Evolutionary conservation across 108 stramenopile genomes (phyloP).

Genomic region (Skeletonema grethae): DNA sequence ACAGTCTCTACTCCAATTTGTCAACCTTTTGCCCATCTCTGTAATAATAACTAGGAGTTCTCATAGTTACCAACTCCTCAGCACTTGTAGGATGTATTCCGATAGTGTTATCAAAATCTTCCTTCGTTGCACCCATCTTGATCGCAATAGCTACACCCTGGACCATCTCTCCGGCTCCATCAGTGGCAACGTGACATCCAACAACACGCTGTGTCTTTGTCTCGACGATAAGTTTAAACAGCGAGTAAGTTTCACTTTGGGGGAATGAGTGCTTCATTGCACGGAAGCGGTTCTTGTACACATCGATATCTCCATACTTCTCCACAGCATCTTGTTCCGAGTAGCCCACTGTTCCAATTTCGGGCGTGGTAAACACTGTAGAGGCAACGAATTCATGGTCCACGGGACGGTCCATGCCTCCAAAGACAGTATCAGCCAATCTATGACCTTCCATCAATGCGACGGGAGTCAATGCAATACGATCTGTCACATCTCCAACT

Average conservation of each 20-base stretch:
- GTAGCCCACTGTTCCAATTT: constrained; percentile 87
- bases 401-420: constrained; percentile 72
- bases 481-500: constrained; percentile 84
- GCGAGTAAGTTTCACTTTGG: constrained; percentile 69
- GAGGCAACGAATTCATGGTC: constrained; percentile 90
- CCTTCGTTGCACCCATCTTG: constrained; percentile 85
- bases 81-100: constrained; percentile 86
- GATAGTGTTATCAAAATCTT: constrained; percentile 73
- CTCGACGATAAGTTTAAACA: constrained; percentile 72
- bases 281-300: constrained; percentile 72
- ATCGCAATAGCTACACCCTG: constrained; percentile 85
- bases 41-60: constrained; percentile 66
- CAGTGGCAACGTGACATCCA: constrained; percentile 51
- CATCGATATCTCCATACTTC: constrained; percentile 69
- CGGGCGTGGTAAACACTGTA: constrained; percentile 89
- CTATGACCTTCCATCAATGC: constrained; percentile 78
- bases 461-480: constrained; percentile 90
- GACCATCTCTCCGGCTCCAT: constrained; percentile 83
- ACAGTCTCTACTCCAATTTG: constrained; percentile 5
- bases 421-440: constrained; percentile 78
- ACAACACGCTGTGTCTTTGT: constrained; percentile 53
- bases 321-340: constrained; percentile 83
- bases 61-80: constrained; percentile 64
- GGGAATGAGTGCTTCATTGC: constrained; percentile 82
- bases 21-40: constrained; percentile 61